Base-by-base conservation (phyloP, 179 eudicot genomes). In the Silene vulgaris region DNA sequence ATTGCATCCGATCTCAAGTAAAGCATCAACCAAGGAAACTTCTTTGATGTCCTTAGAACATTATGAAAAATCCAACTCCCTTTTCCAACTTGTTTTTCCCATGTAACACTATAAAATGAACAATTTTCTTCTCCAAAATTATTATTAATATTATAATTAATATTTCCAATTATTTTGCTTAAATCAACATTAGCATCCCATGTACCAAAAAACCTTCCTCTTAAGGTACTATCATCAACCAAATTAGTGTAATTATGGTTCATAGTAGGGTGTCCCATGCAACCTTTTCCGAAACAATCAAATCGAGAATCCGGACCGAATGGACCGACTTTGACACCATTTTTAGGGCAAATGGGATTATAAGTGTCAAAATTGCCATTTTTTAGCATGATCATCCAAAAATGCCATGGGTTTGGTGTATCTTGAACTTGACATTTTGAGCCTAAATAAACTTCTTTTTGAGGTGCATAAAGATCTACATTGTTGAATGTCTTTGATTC, bases 321-420 rank as follows among this genome's bases (percentile, higher is more conserved):
- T 1, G 69, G 79, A 16, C 79, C 78, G 12, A 70, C 76, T 30
- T 63, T 75, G 20, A 63, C 50, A 16, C 92, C 92, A 19, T 87
- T 77, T 52, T 76, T 45, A 0, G 92, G 92, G 75, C 91, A 89
- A n/a, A 4, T 26, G 29, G 74, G 85, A 0, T 89, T 81, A 5
- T 26, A 30, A 3, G 90, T 86, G 70, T 90, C 96, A 75, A 76
- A 52, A 79, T 89, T 90, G 20, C 96, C 96, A 67, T 79, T 89
- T 73, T 88, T 90, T 0, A 90, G 85, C 90, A 87, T 90, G 67
- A 90, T 84, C 91, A 88, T 90, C 91, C 95, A 90, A 19, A 90
- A 90, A 0, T 88, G 86, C 90, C 91, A 90, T 69, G 89, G 88
- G 3, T 76, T 79, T 6, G 86, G 84, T 14, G 32, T 69, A 79